Evolutionary conservation across 805 yeast genomes (phyloP).

Genomic region (Starmerella stellata): DNA sequence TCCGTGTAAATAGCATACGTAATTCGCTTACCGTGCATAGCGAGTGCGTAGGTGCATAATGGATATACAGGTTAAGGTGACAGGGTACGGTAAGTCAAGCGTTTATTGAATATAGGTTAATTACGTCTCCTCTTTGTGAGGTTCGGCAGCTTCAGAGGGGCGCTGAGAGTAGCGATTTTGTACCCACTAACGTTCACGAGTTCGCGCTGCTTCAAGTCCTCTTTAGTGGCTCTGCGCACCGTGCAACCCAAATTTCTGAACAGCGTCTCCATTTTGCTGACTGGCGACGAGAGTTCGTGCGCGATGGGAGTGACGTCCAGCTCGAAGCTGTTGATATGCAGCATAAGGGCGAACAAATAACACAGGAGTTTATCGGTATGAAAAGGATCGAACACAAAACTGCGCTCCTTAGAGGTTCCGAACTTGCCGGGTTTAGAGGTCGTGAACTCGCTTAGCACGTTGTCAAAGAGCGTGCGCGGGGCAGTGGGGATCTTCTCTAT

Average conservation of each 20-base stretch:
- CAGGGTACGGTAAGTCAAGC: too few species aligned
- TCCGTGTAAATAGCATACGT: too few species aligned
- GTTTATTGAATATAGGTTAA: too few species aligned
- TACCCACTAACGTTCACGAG: conserved; percentile 30
- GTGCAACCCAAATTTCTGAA: conserved; percentile 69
- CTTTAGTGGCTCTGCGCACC: conserved; percentile 44
- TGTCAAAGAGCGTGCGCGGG: conserved; percentile 56
- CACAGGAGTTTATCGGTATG: conserved; percentile 75
- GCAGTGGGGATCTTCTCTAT: conserved; percentile 42
- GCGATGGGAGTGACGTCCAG: conserved; percentile 70
- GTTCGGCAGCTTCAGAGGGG: conserved; percentile 80
- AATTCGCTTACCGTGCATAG: too few species aligned
- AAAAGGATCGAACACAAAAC: conserved; percentile 71
- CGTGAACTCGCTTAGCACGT: conserved; percentile 55
- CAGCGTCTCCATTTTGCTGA: conserved; percentile 47
- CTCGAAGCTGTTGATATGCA: conserved; percentile 59
- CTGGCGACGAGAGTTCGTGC: conserved; percentile 64
- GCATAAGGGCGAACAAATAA: conserved; percentile 48
- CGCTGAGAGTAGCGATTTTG: conserved; percentile 67
- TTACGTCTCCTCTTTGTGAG: conserved; percentile 37
- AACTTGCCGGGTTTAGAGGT: conserved; percentile 39
- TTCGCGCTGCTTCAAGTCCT: conserved; percentile 24
- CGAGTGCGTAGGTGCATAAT: too few species aligned
- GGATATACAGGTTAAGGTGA: too few species aligned
- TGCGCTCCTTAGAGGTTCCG: conserved; percentile 58